A percentile compares a stretch with the other conserved stretches of the same genome.
These are phyloP conservation scores for Rosa rugosa DNA, from an alignment of 306 rosid species.

Conservation along the genomic window DNA sequence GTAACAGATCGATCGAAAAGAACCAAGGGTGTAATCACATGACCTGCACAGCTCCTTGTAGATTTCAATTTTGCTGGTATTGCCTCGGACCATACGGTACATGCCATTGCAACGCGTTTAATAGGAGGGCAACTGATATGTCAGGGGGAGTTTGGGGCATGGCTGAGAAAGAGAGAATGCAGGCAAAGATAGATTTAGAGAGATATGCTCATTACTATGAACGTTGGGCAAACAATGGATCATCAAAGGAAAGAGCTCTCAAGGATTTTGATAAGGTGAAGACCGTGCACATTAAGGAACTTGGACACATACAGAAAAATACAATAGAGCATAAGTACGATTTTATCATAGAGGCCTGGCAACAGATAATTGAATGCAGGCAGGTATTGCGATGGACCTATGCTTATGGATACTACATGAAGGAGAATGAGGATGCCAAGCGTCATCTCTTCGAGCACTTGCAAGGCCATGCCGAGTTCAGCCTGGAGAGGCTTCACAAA, in stretches of 20 bases:
- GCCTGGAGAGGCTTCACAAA: too few species aligned
- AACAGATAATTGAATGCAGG: conserved; percentile 2
- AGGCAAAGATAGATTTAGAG: not conserved
- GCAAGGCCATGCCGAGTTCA: too few species aligned
- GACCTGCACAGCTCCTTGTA: not conserved
- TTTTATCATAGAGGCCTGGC: not conserved
- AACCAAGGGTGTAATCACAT: not conserved
- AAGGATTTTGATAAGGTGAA: not conserved
- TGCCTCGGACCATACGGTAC: not conserved
- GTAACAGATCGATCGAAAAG: not conserved
- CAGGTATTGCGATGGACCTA: not conserved
- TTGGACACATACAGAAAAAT: too few species aligned
- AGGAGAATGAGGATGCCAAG: not conserved
- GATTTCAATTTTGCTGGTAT: not conserved
- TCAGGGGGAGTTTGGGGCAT: too few species aligned
- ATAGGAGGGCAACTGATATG: too few species aligned
- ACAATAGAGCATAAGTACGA: too few species aligned
- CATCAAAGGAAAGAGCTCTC: not conserved
- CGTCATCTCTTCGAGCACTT: too few species aligned
- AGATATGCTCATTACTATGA: not conserved
- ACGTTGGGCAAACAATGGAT: not conserved
- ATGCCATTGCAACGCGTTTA: not conserved
- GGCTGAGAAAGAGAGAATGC: not conserved
- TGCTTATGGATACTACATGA: conserved; percentile 1
- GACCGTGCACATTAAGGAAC: too few species aligned